phyloP scores from a whole-genome alignment of 2,329 filamentous ascomycete species.

The Phialemoniopsis sp. region DNA sequence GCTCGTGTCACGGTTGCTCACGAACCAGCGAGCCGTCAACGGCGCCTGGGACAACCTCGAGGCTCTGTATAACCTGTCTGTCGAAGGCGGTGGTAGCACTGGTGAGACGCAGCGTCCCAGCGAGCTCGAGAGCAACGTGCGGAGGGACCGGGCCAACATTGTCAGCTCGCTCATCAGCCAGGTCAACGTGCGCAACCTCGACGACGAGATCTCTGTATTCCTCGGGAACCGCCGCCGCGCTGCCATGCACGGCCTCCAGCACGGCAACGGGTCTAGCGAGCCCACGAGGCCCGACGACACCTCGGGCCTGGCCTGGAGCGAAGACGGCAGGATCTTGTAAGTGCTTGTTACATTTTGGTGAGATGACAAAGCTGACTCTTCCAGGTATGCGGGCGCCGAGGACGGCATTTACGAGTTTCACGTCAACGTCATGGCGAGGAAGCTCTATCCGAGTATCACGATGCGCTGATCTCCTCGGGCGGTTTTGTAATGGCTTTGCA shows the following conservation, averaged over 20 bases:
- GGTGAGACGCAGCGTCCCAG: constrained; percentile 2
- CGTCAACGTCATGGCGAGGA: constrained; percentile 60
- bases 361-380: no score
- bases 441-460: constrained; percentile 50
- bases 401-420: constrained; percentile 74
- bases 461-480: constrained; percentile 35
- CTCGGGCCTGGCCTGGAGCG: constrained; percentile 58
- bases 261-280: not conserved
- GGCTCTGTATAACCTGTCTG: constrained; percentile 31
- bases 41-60: constrained; percentile 37
- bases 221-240: not conserved
- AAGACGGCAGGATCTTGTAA: constrained; percentile 56
- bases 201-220: constrained; percentile 10
- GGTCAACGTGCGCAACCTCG: constrained; percentile 21
- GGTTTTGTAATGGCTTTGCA: not conserved
- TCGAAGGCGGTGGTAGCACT: constrained; percentile 10
- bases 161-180: constrained; percentile 26
- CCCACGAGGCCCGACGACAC: constrained; percentile 46
- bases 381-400: constrained; percentile 60
- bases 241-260: not conserved
- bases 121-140: constrained; percentile 3
- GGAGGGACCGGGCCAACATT: constrained; percentile 12
- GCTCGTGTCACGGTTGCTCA: not conserved
- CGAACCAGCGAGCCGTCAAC: constrained; percentile 12
- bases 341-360: constrained; percentile 15